These are phyloP conservation scores for Chaetomium globosum DNA, from an alignment of 2,329 filamentous ascomycete genomes.

Conservation along the genomic window DNA sequence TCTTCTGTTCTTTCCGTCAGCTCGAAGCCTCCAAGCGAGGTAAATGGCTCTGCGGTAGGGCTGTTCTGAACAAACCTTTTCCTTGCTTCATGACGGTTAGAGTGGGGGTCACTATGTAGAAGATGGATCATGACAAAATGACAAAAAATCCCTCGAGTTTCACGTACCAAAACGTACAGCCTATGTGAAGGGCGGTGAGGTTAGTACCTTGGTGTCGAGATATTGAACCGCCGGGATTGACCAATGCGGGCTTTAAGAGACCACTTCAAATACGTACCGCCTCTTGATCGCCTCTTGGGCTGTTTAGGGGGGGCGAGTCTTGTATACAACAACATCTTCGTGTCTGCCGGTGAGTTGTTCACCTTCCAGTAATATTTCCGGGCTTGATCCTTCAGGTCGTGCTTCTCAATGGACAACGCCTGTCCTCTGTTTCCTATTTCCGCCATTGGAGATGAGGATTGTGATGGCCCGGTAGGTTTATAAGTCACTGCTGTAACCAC, in stretches of 20 bases:
- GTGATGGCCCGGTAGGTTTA: not conserved
- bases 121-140: not conserved
- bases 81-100: conserved; percentile 47
- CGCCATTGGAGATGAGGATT: conserved; percentile 6
- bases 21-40: not conserved
- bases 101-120: conserved; percentile 6
- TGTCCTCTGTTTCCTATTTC: conserved; percentile 5
- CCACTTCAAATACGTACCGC: conserved; percentile 49
- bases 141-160: not conserved
- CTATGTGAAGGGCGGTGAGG: conserved; percentile 40
- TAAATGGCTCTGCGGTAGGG: not conserved
- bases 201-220: conserved; percentile 10
- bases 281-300: conserved; percentile 62
- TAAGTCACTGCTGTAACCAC: not conserved
- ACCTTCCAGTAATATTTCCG: not conserved
- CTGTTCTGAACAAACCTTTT: conserved; percentile 50
- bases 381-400: not conserved
- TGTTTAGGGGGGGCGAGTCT: conserved; percentile 59
- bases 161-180: conserved; percentile 57
- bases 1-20: conserved; percentile 49
- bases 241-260: not conserved
- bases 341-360: not conserved
- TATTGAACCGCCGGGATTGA: not conserved
- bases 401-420: conserved; percentile 3
- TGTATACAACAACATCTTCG: conserved; percentile 60